These are phyloP conservation scores for Bacidia rubella DNA, from an alignment of 495 filamentous ascomycete genomes.

Conservation along the genomic window DNA sequence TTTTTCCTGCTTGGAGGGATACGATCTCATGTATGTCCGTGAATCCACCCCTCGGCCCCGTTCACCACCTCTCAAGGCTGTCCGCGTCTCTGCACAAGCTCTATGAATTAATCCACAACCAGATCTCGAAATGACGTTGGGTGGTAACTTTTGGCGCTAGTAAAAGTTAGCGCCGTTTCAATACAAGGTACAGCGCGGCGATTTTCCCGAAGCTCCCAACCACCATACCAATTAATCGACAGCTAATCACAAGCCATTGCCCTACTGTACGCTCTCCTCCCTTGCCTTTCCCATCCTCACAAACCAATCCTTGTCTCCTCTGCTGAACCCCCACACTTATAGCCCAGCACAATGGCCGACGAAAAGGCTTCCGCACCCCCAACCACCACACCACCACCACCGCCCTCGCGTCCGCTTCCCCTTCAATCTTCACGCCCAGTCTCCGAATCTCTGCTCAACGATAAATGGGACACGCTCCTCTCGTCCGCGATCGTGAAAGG, in stretches of 20 bases:
- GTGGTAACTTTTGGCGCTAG: too few species aligned
- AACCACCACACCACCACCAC: neutral
- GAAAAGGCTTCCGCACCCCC: conserved; percentile 1
- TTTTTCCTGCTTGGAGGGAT: too few species aligned
- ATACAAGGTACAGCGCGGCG: neutral
- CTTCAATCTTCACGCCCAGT: neutral
- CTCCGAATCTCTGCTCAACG: conserved; percentile 1
- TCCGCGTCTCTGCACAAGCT: too few species aligned
- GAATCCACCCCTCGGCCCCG: too few species aligned
- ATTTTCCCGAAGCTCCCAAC: neutral
- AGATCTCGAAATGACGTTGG: too few species aligned
- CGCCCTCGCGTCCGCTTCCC: neutral
- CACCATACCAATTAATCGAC: conserved; percentile 29
- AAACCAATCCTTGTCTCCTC: conserved; percentile 30
- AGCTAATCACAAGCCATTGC: conserved; percentile 42
- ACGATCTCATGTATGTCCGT: too few species aligned
- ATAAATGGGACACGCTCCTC: conserved; percentile 93
- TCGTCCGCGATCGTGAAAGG: conserved; percentile 94
- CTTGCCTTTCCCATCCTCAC: conserved; percentile 21
- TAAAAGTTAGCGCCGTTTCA: too few species aligned
- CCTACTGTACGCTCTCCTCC: conserved; percentile 5
- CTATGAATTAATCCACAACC: too few species aligned
- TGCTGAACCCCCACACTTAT: neutral
- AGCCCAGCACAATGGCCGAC: neutral
- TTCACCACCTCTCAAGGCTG: too few species aligned